Evolutionary conservation across 768 basidiomycete genomes (phyloP), one percentile per base, ranked within the genome.

Genomic region (Tulasnella sp.): DNA sequence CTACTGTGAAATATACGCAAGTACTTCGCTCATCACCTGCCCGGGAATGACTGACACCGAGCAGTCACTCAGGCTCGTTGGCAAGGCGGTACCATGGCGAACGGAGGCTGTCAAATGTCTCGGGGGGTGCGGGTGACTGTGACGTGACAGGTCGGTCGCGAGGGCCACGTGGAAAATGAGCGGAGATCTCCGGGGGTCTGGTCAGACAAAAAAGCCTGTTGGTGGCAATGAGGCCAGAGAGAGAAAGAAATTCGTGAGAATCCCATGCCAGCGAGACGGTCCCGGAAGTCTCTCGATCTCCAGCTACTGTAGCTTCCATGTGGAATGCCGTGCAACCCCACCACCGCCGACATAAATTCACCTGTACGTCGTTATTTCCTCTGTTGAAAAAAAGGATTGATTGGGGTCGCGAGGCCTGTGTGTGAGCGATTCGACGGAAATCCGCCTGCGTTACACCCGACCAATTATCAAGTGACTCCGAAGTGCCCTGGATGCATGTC

Each of bases 211-310:
- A 54, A 54, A 54, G 24, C 54, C 54, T n/a, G 54, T 24, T n/a
- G 54, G 54, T 24, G 54, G 54, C 54, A 54, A 54, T n/a, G 54
- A 54, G 24, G 54, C 54, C n/a, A 54, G 3, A 18, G 20, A 22
- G 16, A 50, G 22, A 54, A 54, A 54, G 54, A 54, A 24, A 54
- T 54, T 54, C 54, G 54, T 54, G 54, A 54, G 54, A 54, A 54
- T n/a, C n/a, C 24, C 7, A 5, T 54, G 54, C 54, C 54, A 54
- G 54, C 54, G 24, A 54, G 54, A n/a, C 22, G 54, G 54, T 54
- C n/a, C 54, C 54, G n/a, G 54, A 54, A n/a, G 54, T 54, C 54
- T n/a, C 54, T n/a, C 54, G 46, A 46, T 46, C 54, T n/a, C 54
- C 7, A 54, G 22, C 54, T 8, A n/a, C n/a, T n/a, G n/a, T n/a